Base-by-base conservation (phyloP, 805 yeast genomes). In the Sugiyamaella valdiviana region DNA sequence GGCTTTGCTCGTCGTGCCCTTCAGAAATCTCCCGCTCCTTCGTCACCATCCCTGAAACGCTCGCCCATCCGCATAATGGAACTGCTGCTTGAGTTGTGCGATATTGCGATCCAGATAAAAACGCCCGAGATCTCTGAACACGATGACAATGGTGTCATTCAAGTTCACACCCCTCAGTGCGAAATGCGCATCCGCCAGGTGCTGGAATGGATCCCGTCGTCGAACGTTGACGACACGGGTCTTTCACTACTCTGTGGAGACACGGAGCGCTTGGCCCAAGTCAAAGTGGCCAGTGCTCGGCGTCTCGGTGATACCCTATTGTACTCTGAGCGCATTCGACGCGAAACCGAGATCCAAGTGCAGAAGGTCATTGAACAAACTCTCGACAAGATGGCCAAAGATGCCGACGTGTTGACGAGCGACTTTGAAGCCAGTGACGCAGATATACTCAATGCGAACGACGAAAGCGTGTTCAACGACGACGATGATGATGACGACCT, bases 281-380 rank as follows among this genome's bases (percentile, higher is more conserved):
- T 76, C 15, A 90, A 90, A 63, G 73, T 86, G 2, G 87, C 83
- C 45, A 74, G 85, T 0, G 74, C 88, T 16, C 70, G 79, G 15
- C 71, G 96, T 58, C 71, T 85, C 47, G 82, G 86, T 12, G 84
- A 89, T 52, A 78, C 87, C 2, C 70, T 86, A 51, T 79, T 83
- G 48, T 88, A 83, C 62, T 80, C 85, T 17, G 83, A 83, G 54
- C 82, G 80, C 57, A 80, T 89, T 44, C 84, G 86, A 46, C 77
- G 75, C 45, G 96, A 90, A 63, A 85, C 88, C 2, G 93, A 88
- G 60, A 73, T 66, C 17, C 68, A 80, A 59, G 89, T 89, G 2
- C 65, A 85, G 22, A 66, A 70, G 35, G 71, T 83, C 1, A 85
- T 90, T 2, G 68, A 74, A 20, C 79, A 80, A 32, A 83, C 93